Evolutionary conservation across 1,284 basidiomycete species (phyloP), one percentile per base, ranked within the genome.

Genomic region (Leccinum griseonigrum): DNA sequence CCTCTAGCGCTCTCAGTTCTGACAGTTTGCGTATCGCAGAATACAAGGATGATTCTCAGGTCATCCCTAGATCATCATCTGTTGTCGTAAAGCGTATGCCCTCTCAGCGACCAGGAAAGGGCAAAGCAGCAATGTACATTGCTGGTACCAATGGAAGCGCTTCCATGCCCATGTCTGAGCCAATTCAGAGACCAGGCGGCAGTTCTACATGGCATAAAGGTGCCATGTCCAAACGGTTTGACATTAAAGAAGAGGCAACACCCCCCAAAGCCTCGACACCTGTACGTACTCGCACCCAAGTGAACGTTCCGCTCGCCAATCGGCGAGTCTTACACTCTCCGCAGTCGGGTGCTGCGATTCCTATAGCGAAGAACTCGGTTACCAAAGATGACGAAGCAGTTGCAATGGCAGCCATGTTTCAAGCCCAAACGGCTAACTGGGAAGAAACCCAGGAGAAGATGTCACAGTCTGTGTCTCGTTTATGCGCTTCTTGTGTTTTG

Each of bases 401-500:
- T 9, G 90, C 91, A n/a, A 92, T 97, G 82, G 92, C 92, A 13
- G 95, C 95, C 69, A 97, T 97, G 95, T 97, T 97, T 75, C 90
- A 93, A 76, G 91, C 91, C 54, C 90, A 94, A 74, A 87, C 88
- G 38, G 88, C 91, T 66, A 93, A 95, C 78, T 97, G 95, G 95
- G 90, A 96, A 80, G 92, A 95, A 83, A 90, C 94, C 70, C 94
- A 97, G 80, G 93, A 96, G 82, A 92, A 94, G 81, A 97, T 97
- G 95, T 91, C 93, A 74, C 90, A 94, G 94, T 95, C 82, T 79
- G 92, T 94, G 78, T 85, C 77, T 77, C 81, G 80, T 80, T 71
- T 74, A 70, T 65, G 74, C 79, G 81, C 75, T 76, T 81, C 78
- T 78, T 79, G 77, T 77, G 69, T 74, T 79, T 74, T 74, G 71